Base-by-base conservation (phyloP, 768 basidiomycete genomes). In the Daedaleopsis nitida region DNA sequence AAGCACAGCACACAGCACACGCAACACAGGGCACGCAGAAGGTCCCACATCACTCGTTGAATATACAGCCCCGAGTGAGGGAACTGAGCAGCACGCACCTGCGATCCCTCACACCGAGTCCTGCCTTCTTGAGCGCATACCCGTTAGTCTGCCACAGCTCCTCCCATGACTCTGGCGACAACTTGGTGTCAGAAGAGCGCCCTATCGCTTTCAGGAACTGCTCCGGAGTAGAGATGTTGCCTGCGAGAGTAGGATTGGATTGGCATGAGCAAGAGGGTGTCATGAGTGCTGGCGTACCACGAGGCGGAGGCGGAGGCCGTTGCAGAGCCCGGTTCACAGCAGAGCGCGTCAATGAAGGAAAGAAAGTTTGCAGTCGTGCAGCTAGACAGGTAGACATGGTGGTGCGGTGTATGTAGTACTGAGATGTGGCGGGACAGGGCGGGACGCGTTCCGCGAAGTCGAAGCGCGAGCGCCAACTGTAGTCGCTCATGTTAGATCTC, bases 191-290 rank as follows among this genome's bases (percentile, higher is more conserved):
- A 3, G 81, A 75, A 8, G 79, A 79, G 24, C 92, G 81, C 21
- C 92, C 92, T 64, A 94, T 91, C 27, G 86, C 82, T 60, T 83
- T 83, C 65, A 94, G 78, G 66, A 94, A 92, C 27, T 82, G 86
- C 34, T 75, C 75, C 7, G 90, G 83, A 3, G 85, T 83, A 19
- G 70, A 63, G 62, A 89, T 81, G n/a, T 73, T 63, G 38, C 78
- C 86, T 87, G 71, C 48, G 37, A 47, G 37, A 42, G 13, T 37
- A 58, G 38, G 39, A 19, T 45, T 32, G 51, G 47, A 49, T 49
- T 23, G 53, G 3, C 21, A 24, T 14, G 47, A 24, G 35, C 21
- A 53, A 45, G 50, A 49, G 43, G 53, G 34, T 62, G 34, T 13
- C 60, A 47, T 67, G 53, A 34, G 61, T 37, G 39, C 67, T 51